These are phyloP conservation scores for Plasmodium relictum DNA, from an alignment of 169 alveolate genomes.

Conservation along the genomic window DNA sequence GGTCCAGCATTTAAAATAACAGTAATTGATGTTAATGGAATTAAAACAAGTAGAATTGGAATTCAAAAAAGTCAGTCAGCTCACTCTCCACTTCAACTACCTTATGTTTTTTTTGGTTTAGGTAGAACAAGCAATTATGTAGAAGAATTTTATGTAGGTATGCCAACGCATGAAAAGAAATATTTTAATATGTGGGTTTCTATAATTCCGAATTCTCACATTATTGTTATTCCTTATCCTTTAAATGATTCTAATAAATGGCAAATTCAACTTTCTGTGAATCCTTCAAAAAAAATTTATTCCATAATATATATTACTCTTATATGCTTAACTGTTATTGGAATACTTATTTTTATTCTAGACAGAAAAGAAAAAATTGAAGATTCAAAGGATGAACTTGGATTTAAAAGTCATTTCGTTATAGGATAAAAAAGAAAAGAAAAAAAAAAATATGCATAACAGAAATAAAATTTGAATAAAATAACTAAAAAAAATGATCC, in stretches of 20 bases:
- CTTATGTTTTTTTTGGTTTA: conserved; percentile 83
- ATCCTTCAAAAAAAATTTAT: conserved; percentile 84
- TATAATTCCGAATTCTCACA: conserved; percentile 86
- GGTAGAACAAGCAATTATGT: conserved; percentile 91
- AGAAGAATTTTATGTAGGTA: conserved; percentile 90
- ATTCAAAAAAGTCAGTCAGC: conserved; percentile 82
- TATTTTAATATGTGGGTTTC: conserved; percentile 87
- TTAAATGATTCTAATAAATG: conserved; percentile 82
- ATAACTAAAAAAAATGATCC: too few species aligned
- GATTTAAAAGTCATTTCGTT: conserved; percentile 80
- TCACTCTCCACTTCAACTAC: conserved; percentile 78
- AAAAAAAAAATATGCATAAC: too few species aligned
- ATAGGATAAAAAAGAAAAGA: conserved; percentile 18
- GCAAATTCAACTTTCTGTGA: conserved; percentile 84
- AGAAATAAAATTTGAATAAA: too few species aligned
- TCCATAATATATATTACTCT: conserved; percentile 80
- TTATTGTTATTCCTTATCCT: conserved; percentile 83
- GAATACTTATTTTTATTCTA: conserved; percentile 81
- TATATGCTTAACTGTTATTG: conserved; percentile 80
- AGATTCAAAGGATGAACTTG: conserved; percentile 86
- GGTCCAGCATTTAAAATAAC: conserved; percentile 86
- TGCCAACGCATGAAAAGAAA: conserved; percentile 81
- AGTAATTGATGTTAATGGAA: conserved; percentile 85
- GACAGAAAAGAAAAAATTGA: conserved; percentile 83
- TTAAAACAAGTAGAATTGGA: conserved; percentile 80